Evolutionary conservation across 306 rosid species (phyloP), one percentile per base, ranked within the genome.

Genomic region (Lithocarpus polystachyus): DNA sequence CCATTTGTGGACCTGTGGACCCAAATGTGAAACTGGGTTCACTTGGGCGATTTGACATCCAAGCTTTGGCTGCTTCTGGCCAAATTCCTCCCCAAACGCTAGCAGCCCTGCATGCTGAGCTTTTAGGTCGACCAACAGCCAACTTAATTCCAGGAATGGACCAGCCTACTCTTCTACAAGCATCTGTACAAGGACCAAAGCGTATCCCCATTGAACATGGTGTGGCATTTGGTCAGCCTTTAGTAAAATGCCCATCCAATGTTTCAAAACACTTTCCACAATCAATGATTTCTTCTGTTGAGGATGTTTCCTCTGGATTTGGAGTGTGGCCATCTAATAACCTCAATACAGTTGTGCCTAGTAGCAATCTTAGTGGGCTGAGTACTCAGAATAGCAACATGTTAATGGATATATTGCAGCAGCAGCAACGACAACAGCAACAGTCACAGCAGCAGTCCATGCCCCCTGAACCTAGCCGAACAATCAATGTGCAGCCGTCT

Each of bases 31-130:
- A 87, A 78, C 68, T 85, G 84, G 87, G 88, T 53, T 79, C 88
- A 56, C 85, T 85, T 77, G 88, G 88, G 62, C 72, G 80, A 74
- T 84, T 81, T 75, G 87, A 82, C 77, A 70, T 88, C 28, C 90
- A 87, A 76, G 83, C 94, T 23, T 72, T 91, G 84, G 92, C 94
- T 78, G 86, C 91, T 56, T 79, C 92, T 70, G 92, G 91, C 53
- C 93, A 91, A 82, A 88, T 89, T 76, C 86, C 97, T 51, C 89
- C 92, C 17, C 90, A 93, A 82, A 88, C 97, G 55, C 87, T 91
- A 13, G 90, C 97, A 7, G 87, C 79, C 60, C 75, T 86, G 85
- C 97, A 91, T 73, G 97, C 92, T 57, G 96, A 91, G 84, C 89
- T 87, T 80, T 84, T 89, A 33, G 96, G 96, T 74, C 84, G 43